Evolutionary conservation across 352 stramenopile genomes (phyloP).

Genomic region (Phytophthora lateralis): DNA sequence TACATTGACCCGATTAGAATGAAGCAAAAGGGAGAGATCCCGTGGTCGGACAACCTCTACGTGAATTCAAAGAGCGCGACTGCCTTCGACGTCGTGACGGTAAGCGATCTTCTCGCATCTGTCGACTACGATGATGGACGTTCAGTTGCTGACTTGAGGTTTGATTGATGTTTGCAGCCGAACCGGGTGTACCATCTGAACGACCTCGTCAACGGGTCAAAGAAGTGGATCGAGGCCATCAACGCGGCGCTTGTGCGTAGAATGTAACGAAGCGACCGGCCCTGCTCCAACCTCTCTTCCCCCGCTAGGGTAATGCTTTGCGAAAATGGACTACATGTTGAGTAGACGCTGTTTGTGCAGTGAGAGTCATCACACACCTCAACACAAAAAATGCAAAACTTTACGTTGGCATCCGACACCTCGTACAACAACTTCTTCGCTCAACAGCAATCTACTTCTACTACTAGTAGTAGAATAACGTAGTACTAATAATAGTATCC

Average conservation of each 20-base stretch:
- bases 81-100: conserved; percentile 88
- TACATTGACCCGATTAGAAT: conserved; percentile 92
- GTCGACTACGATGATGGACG: neutral
- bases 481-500: too few species aligned
- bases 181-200: conserved; percentile 90
- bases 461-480: too few species aligned
- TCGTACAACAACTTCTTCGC: too few species aligned
- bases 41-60: conserved; percentile 86
- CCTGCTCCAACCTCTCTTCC: conserved; percentile 19
- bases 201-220: conserved; percentile 87
- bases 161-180: conserved; percentile 45
- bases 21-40: conserved; percentile 90
- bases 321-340: conserved; percentile 39
- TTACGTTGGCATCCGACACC: too few species aligned
- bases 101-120: conserved; percentile 30
- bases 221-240: conserved; percentile 91
- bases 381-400: too few species aligned
- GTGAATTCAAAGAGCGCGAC: conserved; percentile 86
- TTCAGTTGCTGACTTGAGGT: conserved; percentile 4
- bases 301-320: conserved; percentile 16
- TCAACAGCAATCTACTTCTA: too few species aligned
- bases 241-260: conserved; percentile 79
- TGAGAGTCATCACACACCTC: conserved; percentile 12
- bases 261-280: conserved; percentile 45
- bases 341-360: conserved; percentile 40